A percentile compares a stretch with the other conserved stretches of the same genome.
Evolutionary conservation across 1,139 yeast species (phyloP).

Genomic region (Spencermartinsiella ligniputridi): DNA sequence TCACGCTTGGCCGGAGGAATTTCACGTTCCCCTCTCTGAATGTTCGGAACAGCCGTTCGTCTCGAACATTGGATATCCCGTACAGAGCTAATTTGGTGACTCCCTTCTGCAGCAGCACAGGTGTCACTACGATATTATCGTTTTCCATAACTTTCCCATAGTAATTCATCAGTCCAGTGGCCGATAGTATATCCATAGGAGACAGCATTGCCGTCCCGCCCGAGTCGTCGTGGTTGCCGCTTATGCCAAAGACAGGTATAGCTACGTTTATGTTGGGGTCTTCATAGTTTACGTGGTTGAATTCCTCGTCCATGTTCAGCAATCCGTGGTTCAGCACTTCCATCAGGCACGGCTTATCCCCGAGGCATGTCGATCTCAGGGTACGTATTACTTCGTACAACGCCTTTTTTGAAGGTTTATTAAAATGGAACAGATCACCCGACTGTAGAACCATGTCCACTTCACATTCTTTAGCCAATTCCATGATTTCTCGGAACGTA

Average conservation of each 20-base stretch:
- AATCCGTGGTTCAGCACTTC: slow-evolving; percentile 80
- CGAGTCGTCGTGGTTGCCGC: slow-evolving; percentile 97
- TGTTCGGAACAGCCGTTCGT: slow-evolving; percentile 78
- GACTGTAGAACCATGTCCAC: slow-evolving; percentile 87
- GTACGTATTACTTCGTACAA: slow-evolving; percentile 78
- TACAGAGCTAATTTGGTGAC: slow-evolving; percentile 75
- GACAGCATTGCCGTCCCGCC: slow-evolving; percentile 74
- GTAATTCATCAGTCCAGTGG: slow-evolving; percentile 80
- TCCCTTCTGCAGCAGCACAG: slow-evolving; percentile 80
- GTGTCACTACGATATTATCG: slow-evolving; percentile 71
- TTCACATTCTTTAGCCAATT: slow-evolving; percentile 46
- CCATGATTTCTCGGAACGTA: slow-evolving; percentile 80
- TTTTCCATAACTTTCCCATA: slow-evolving; percentile 80
- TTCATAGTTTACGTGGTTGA: slow-evolving; percentile 75
- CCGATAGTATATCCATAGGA: slow-evolving; percentile 81
- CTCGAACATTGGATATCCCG: slow-evolving; percentile 85
- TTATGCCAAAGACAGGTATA: slow-evolving; percentile 89
- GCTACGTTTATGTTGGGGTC: slow-evolving; percentile 87
- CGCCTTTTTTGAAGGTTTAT: slow-evolving; percentile 84
- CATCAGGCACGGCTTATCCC: slow-evolving; percentile 83
- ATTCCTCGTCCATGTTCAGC: slow-evolving; percentile 50
- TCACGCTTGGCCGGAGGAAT: slow-evolving; percentile 64
- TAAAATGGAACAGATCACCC: slow-evolving; percentile 89
- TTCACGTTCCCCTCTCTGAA: slow-evolving; percentile 77
- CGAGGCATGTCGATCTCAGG: slow-evolving; percentile 69